Conservation (phyloP, 352 stramenopile species). For the Pythium coloratum region DNA sequence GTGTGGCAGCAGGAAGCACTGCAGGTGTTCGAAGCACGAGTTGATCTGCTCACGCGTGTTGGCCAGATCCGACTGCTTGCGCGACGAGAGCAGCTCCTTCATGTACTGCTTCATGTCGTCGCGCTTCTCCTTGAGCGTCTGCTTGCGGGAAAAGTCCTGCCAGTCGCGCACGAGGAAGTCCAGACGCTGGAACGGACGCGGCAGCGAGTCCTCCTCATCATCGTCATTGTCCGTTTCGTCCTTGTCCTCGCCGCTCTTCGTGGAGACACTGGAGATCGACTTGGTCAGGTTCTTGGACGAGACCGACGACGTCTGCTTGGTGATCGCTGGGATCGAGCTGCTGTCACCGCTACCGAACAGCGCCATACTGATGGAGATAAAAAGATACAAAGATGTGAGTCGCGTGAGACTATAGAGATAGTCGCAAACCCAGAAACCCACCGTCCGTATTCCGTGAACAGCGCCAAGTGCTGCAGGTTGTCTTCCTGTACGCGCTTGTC, state of each 20-base stretch:
- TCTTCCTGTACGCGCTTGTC: conserved; percentile 99
- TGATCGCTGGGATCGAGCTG: conserved; percentile 26
- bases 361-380: conserved; percentile 52
- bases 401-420: too few relatives aligned
- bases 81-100: conserved; percentile 89
- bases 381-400: neutral
- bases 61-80: conserved; percentile 92
- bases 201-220: conserved; percentile 32
- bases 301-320: conserved; percentile 22
- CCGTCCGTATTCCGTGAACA: conserved; percentile 99
- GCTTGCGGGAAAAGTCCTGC: conserved; percentile 95
- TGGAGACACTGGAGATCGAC: conserved; percentile 36
- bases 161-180: conserved; percentile 99
- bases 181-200: conserved; percentile 96
- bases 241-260: conserved; percentile 28
- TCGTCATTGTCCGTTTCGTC: conserved; percentile 26
- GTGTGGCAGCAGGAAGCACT: conserved; percentile 96
- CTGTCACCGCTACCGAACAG: conserved; percentile 57
- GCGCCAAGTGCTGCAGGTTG: conserved; percentile 98
- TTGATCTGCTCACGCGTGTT: conserved; percentile 97
- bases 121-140: conserved; percentile 86
- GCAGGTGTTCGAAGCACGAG: conserved; percentile 95
- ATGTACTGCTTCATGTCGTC: conserved; percentile 96
- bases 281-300: conserved; percentile 39
- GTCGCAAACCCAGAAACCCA: conserved; percentile 34